Percentiles rank a stretch among this genome's conserved stretches.
These are phyloP conservation scores for Sarocladium strictum DNA, from an alignment of 2,329 filamentous ascomycete genomes.

Conservation along the genomic window DNA sequence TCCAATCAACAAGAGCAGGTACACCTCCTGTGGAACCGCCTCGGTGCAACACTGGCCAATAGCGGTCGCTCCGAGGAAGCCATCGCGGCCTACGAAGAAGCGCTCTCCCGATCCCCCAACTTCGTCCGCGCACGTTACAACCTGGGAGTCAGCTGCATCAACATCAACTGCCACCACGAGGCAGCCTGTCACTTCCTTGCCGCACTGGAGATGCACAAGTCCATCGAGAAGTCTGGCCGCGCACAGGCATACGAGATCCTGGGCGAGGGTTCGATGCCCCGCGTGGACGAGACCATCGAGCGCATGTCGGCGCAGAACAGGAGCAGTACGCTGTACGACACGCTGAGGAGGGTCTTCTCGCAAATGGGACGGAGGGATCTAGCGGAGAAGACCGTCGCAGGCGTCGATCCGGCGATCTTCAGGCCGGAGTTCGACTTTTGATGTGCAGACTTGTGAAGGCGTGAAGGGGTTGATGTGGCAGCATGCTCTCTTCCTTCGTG, in stretches of 20 bases:
- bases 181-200: constrained; percentile 89
- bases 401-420: constrained; percentile 88
- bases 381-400: constrained; percentile 78
- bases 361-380: constrained; percentile 90
- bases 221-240: constrained; percentile 78
- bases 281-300: constrained; percentile 68
- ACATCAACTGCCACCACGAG: constrained; percentile 91
- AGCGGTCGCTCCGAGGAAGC: constrained; percentile 90
- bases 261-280: constrained; percentile 39
- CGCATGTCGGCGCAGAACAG: constrained; percentile 91
- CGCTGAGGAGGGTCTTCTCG: constrained; percentile 85
- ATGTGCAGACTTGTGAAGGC: too few relatives aligned
- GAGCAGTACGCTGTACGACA: constrained; percentile 95
- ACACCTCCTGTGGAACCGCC: constrained; percentile 93
- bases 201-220: constrained; percentile 91
- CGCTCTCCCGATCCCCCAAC: constrained; percentile 83
- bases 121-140: constrained; percentile 98
- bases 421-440: constrained; percentile 84
- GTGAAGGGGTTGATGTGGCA: too few relatives aligned
- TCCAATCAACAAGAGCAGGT: constrained; percentile 82
- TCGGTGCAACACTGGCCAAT: constrained; percentile 94
- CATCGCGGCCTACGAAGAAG: constrained; percentile 93
- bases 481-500: too few relatives aligned
- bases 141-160: constrained; percentile 92
- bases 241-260: constrained; percentile 81